Conservation (phyloP, 352 stramenopile genomes). For the Phytophthora sojae region DNA sequence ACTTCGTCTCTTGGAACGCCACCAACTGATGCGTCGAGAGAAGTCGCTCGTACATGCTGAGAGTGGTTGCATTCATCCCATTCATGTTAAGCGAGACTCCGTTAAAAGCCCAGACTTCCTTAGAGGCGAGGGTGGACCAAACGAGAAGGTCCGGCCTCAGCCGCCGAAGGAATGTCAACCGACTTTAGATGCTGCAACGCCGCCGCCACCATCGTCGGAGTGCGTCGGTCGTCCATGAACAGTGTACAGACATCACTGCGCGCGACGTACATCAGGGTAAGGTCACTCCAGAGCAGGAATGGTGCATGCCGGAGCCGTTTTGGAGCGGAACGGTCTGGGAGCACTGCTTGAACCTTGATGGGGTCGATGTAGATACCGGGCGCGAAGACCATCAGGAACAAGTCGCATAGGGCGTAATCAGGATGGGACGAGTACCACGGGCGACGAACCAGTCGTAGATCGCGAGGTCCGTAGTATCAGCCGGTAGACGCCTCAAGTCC, state of each 20-base stretch:
- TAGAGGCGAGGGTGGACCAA: conserved; percentile 21
- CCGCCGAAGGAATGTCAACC: not conserved
- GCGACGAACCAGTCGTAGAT: conserved; percentile 11
- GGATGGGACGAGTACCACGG: not conserved
- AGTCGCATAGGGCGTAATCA: conserved; percentile 9
- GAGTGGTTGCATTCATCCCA: conserved; percentile 4
- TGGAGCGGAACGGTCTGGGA: not conserved
- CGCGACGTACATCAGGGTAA: conserved; percentile 1
- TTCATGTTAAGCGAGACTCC: conserved; percentile 31
- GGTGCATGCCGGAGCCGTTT: not conserved
- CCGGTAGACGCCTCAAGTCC: not conserved
- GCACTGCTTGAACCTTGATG: conserved; percentile 10
- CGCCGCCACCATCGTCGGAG: not conserved
- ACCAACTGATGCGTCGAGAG: conserved; percentile 21
- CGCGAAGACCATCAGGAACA: conserved; percentile 19
- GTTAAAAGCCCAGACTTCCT: conserved; percentile 9
- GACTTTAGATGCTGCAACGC: not conserved
- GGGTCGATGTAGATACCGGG: conserved; percentile 14
- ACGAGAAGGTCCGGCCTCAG: not conserved
- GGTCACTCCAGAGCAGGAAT: conserved; percentile 15
- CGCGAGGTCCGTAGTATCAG: not conserved
- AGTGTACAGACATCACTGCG: not conserved
- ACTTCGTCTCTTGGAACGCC: conserved; percentile 28
- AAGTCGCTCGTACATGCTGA: conserved; percentile 12
- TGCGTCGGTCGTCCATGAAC: conserved; percentile 4